These are phyloP conservation scores for Podospora bellae-mahoneyi DNA, from an alignment of 495 filamentous ascomycete genomes.

Conservation along the genomic window DNA sequence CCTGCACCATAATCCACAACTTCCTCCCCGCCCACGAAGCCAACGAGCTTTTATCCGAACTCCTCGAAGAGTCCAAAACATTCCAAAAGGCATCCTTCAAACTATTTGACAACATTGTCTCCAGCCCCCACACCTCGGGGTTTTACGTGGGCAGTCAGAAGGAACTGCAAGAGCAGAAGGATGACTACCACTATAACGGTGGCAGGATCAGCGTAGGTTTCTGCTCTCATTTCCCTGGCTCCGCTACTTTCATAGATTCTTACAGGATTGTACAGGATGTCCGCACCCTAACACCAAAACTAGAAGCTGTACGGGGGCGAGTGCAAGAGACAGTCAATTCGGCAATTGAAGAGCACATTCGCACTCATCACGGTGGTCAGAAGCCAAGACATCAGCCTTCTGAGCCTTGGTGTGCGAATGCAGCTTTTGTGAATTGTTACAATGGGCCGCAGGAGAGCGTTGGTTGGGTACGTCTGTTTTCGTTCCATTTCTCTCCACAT, in stretches of 20 bases:
- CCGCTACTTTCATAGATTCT: background rate
- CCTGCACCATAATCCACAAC: conserved; percentile 88
- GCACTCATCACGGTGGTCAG: conserved; percentile 56
- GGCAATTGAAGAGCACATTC: conserved; percentile 65
- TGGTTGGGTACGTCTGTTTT: conserved; percentile 53
- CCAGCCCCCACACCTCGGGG: conserved; percentile 72
- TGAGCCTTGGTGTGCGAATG: conserved; percentile 74
- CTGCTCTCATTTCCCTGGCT: background rate
- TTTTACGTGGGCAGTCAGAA: conserved; percentile 74
- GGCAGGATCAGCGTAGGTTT: conserved; percentile 54
- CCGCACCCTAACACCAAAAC: conserved; percentile 65
- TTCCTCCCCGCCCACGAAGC: conserved; percentile 73
- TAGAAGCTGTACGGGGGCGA: conserved; percentile 59
- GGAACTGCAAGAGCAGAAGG: conserved; percentile 61
- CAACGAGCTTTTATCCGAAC: conserved; percentile 66
- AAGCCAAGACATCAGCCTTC: conserved; percentile 78
- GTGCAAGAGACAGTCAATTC: conserved; percentile 73
- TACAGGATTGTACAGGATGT: conserved; percentile 53
- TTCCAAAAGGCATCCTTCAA: conserved; percentile 74
- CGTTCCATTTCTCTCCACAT: background rate
- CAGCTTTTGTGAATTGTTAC: conserved; percentile 93
- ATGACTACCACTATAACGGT: conserved; percentile 83
- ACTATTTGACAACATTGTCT: conserved; percentile 79
- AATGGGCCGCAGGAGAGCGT: conserved; percentile 73
- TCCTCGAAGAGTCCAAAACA: conserved; percentile 70